Evolutionary conservation across 352 stramenopile species (phyloP), one percentile per base, ranked within the genome.

Genomic region (Phytopythium sindhum): DNA sequence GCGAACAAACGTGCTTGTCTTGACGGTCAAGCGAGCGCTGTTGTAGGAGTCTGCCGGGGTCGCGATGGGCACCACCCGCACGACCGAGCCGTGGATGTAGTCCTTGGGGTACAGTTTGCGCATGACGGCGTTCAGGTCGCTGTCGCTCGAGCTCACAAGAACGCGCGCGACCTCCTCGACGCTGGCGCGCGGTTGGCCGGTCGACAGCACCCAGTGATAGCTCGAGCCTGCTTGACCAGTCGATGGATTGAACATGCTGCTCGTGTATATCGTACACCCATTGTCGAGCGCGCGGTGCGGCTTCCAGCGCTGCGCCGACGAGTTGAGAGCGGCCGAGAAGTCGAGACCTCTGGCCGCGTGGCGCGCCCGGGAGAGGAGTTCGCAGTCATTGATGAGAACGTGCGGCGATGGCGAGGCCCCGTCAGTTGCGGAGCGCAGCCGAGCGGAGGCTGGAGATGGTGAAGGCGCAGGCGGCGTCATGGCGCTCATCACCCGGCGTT

Each of bases 51-150:
- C 33, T 10, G 10, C 7, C 0, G 55, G n/a, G 24, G 19, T 42
- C 28, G 23, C 50, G 17, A 53, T 53, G 11, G 68, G 62, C 39
- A 73, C 47, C 29, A 71, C 63, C 37, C 71, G 70, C 42, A 78
- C 68, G 19, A 78, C 65, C 11, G 68, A 73, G 12, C 71, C 71
- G 52, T 78, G 69, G 65, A 78, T 75, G 42, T 69, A 75, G 26
- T 75, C 64, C 29, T 73, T 70, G 9, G 61, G 62, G 48, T 75
- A 72, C 23, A 75, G 35, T 2, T 51, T 63, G 29, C 50, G 62
- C 71, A 78, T 78, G 60, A 63, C 52, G 2, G 62, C 59, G 56
- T 75, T 78, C 60, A 75, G 57, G 21, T 71, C 71, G 45, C 63
- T 58, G 29, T 77, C 70, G 42, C 31, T 68, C 11, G 61, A 63